Evolutionary conservation across 768 basidiomycete genomes (phyloP), one percentile per base, ranked within the genome.

Genomic region (Trametes villosa): DNA sequence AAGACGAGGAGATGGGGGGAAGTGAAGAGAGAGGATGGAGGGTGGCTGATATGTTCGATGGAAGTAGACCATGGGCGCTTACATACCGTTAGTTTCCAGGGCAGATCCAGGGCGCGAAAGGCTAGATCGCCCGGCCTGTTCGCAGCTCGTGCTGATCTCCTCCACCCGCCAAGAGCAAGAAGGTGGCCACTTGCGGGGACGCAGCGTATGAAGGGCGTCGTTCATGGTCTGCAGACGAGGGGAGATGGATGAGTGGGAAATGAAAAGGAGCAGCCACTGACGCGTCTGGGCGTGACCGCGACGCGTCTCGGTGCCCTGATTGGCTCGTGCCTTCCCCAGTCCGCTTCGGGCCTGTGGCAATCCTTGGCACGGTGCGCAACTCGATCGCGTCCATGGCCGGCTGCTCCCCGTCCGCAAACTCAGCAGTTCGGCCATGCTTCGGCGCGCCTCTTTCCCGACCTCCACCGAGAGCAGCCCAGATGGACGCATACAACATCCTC

Each of bases 261-360:
- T 20, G 56, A 50, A 50, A 47, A 50, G 30, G 46, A 8, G n/a
- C 33, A 17, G 57, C 48, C 47, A 51, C 49, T 24, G 58, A 59
- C 58, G 58, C 58, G 58, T 40, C 56, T 52, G 44, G 51, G 42
- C 58, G 58, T 53, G 50, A 59, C 51, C 57, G 58, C 58, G 58
- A 53, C 58, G 51, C 51, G 58, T 44, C 51, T 52, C 38, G 36
- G 38, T 30, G 42, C 24, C 38, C 40, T 51, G 41, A 52, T 51
- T 51, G 57, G 57, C 31, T 59, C 33, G 40, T 40, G 57, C 40
- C 22, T 42, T 34, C 46, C 40, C 41, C 42, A 22, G 9, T 38
- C 36, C 13, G 4, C 4, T 15, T 38, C 36, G 36, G 36, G 36
- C 13, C 13, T n/a, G n/a, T n/a, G n/a, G n/a, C n/a, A n/a, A n/a